Percentiles rank a stretch among this genome's conserved stretches.
Conservation (phyloP, 2,329 filamentous ascomycete species). For the Paecilomyces fulvus region DNA sequence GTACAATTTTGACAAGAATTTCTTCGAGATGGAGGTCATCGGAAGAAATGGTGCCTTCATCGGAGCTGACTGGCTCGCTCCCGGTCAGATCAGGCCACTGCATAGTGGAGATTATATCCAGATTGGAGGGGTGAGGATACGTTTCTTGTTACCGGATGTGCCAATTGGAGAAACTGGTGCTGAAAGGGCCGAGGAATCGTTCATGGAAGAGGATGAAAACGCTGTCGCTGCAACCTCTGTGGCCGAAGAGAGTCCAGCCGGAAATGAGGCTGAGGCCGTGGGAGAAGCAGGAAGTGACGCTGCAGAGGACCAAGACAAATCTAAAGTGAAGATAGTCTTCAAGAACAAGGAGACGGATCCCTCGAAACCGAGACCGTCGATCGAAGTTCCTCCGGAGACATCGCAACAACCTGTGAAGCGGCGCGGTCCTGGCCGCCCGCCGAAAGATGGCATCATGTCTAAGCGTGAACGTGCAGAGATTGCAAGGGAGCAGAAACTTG, state of each 20-base stretch:
- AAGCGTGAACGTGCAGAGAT: slow-evolving; percentile 52
- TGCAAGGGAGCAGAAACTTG: slow-evolving; percentile 45
- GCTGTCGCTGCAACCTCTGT: slow-evolving; percentile 13
- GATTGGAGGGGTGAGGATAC: slow-evolving; percentile 49
- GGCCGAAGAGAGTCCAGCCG: slow-evolving; percentile 23
- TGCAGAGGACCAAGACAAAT: slow-evolving; percentile 18
- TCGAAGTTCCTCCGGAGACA: slow-evolving; percentile 27
- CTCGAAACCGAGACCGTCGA: slow-evolving; percentile 18
- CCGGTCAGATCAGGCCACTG: slow-evolving; percentile 41
- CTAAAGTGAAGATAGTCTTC: slow-evolving; percentile 19
- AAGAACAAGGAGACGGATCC: slow-evolving; percentile 22
- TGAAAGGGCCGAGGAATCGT: slow-evolving; percentile 37
- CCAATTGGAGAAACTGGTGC: slow-evolving; percentile 41
- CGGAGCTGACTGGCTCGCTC: slow-evolving; percentile 41
- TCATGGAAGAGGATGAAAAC: slow-evolving; percentile 25
- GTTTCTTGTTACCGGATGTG: slow-evolving; percentile 48
- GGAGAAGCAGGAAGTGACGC: slow-evolving; percentile 11
- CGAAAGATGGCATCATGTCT: slow-evolving; percentile 60
- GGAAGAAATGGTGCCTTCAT: slow-evolving; percentile 52
- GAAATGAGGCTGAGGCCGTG: neutral
- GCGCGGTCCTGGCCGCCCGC: slow-evolving; percentile 53
- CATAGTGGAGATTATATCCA: slow-evolving; percentile 52
- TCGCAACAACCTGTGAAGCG: slow-evolving; percentile 32
- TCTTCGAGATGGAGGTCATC: slow-evolving; percentile 52
- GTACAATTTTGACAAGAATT: slow-evolving; percentile 49